A percentile compares a stretch with the other conserved stretches of the same genome.
Conservation (phyloP, 805 yeast genomes). For the Saccharomycopsis lassenensis region DNA sequence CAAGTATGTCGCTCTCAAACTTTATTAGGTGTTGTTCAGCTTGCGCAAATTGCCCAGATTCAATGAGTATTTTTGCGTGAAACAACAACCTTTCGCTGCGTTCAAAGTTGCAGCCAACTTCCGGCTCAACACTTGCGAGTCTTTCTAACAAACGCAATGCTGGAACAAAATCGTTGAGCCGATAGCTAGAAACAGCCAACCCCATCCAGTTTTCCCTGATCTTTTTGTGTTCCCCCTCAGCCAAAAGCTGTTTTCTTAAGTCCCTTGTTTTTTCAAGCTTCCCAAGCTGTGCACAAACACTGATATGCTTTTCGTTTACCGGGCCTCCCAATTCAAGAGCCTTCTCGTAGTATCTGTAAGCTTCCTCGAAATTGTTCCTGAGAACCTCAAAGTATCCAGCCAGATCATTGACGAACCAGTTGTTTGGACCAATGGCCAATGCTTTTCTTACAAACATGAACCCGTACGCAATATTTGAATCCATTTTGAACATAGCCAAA, state of each 20-base stretch:
- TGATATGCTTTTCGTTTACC: slow-evolving; percentile 71
- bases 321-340: slow-evolving; percentile 75
- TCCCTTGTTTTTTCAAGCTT: slow-evolving; percentile 52
- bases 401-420: no score
- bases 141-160: slow-evolving; percentile 65
- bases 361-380: slow-evolving; percentile 66
- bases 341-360: slow-evolving; percentile 65
- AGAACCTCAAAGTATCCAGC: no score
- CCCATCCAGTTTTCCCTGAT: slow-evolving; percentile 88
- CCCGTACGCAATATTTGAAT: no score
- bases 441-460: no score
- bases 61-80: slow-evolving; percentile 55
- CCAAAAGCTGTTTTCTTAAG: slow-evolving; percentile 55
- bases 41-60: slow-evolving; percentile 47
- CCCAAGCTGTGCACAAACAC: slow-evolving; percentile 71
- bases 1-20: slow-evolving; percentile 44
- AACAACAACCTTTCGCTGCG: slow-evolving; percentile 72
- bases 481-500: no score
- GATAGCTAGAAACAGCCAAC: slow-evolving; percentile 74
- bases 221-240: slow-evolving; percentile 68
- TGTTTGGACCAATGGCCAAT: no score
- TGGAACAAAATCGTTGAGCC: slow-evolving; percentile 51
- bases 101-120: slow-evolving; percentile 64
- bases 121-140: slow-evolving; percentile 65
- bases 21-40: slow-evolving; percentile 53